A percentile compares a stretch with the other conserved stretches of the same genome.
phyloP scores from a whole-genome alignment of 2,329 filamentous ascomycete species.

The Paracoccidioides brasiliensis region DNA sequence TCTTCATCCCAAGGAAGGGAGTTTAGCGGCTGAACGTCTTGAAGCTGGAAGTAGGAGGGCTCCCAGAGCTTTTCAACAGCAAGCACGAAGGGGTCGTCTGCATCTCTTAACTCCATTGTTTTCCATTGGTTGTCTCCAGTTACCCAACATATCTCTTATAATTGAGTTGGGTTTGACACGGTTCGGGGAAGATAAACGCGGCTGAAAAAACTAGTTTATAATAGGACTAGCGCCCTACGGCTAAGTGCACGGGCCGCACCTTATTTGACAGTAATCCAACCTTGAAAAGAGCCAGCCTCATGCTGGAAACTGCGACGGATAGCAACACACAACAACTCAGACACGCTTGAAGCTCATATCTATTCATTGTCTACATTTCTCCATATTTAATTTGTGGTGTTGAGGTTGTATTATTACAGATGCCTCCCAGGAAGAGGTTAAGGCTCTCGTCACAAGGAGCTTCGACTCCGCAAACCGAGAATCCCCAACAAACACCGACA shows the following conservation, averaged over 20 bases:
- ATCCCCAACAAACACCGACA: constrained; percentile 11
- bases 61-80: constrained; percentile 19
- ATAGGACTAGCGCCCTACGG: not conserved
- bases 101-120: not conserved
- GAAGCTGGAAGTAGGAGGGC: constrained; percentile 26
- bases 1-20: constrained; percentile 23
- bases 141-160: too few species aligned
- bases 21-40: constrained; percentile 25
- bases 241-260: constrained; percentile 17
- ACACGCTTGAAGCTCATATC: not conserved
- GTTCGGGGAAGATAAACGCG: not conserved
- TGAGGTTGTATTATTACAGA: constrained; percentile 7
- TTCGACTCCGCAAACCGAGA: constrained; percentile 20
- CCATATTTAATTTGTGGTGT: not conserved
- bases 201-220: not conserved
- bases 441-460: constrained; percentile 32
- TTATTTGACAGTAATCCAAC: constrained; percentile 10
- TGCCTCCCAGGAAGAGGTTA: constrained; percentile 49
- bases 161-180: not conserved
- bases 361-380: not conserved
- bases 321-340: not conserved
- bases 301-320: not conserved
- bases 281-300: not conserved
- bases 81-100: not conserved
- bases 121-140: not conserved